These are phyloP conservation scores for Flaveria sonorensis DNA, from an alignment of 129 eudicot species.

Conservation along the genomic window DNA sequence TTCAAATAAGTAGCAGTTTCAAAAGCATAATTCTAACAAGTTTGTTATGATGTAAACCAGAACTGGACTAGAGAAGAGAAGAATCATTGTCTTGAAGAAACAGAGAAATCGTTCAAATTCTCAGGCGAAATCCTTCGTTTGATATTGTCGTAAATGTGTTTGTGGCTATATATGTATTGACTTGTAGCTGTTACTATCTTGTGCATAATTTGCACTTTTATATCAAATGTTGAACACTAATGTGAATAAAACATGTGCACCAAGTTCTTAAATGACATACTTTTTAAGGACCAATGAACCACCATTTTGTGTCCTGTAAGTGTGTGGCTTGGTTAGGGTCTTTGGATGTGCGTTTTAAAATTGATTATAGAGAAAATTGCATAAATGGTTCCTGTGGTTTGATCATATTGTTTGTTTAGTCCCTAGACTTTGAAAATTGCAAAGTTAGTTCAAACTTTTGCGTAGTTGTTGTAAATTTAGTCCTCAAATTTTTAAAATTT, in stretches of 20 bases:
- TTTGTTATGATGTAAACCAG: conserved; percentile 40
- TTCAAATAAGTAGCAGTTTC: neutral
- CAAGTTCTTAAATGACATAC: conserved; percentile 4
- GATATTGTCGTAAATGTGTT: conserved; percentile 52
- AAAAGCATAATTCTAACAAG: neutral
- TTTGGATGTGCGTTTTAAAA: too few species aligned
- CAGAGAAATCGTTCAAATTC: conserved; percentile 84
- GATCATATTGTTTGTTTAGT: too few species aligned
- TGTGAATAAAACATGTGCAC: conserved; percentile 5
- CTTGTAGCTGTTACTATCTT: conserved; percentile 15
- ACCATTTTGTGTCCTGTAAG: neutral
- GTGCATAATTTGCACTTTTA: conserved; percentile 26
- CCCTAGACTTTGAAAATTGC: too few species aligned
- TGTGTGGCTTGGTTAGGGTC: neutral
- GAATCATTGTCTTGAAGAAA: conserved; percentile 94
- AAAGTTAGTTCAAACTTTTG: too few species aligned
- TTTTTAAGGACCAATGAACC: neutral
- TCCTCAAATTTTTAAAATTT: too few species aligned
- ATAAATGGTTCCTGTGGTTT: too few species aligned
- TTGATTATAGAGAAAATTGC: too few species aligned
- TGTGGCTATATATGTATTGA: neutral
- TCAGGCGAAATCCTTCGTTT: conserved; percentile 80
- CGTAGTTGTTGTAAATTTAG: too few species aligned
- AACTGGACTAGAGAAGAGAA: conserved; percentile 96
- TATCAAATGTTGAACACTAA: conserved; percentile 12